Percentiles rank a stretch among this genome's conserved stretches.
phyloP scores from a whole-genome alignment of 1,284 basidiomycete species.

The Golubevia pallescens region DNA sequence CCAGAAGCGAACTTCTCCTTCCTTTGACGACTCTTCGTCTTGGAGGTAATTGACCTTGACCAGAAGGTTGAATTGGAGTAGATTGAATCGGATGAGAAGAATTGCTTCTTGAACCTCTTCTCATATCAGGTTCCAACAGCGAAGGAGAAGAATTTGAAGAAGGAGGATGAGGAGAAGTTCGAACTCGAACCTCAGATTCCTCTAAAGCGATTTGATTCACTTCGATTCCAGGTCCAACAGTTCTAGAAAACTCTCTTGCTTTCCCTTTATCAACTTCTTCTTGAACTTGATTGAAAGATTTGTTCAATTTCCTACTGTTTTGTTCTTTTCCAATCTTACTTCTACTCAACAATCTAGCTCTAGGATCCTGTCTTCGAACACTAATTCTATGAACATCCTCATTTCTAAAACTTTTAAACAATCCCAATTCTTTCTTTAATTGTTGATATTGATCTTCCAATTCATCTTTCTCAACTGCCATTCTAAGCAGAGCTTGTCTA shows the following conservation, averaged over 20 bases:
- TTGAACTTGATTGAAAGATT: not conserved
- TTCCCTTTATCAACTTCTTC: not conserved
- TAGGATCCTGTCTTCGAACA: not conserved
- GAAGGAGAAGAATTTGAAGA: not conserved
- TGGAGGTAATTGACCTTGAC: too few relatives aligned
- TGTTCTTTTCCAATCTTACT: not conserved
- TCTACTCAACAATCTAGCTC: not conserved
- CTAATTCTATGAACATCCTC: not conserved
- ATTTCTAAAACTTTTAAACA: not conserved
- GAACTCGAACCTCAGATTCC: not conserved
- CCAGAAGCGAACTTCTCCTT: too few relatives aligned
- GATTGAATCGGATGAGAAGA: too few relatives aligned
- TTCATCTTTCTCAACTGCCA: not conserved
- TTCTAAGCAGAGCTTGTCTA: not conserved
- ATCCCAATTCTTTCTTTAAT: not conserved
- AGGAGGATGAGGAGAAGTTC: not conserved
- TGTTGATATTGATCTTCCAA: not conserved
- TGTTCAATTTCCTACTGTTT: not conserved
- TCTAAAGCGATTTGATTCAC: not conserved
- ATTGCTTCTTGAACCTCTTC: not conserved
- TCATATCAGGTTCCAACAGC: not conserved
- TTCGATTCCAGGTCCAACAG: not conserved
- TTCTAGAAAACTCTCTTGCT: not conserved
- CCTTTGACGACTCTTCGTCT: too few relatives aligned
- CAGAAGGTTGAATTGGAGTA: too few relatives aligned